Evolutionary conservation across 139 green algal species (phyloP), one percentile per base, ranked within the genome.

Genomic region (Chlamydomonas sphaeroides): DNA sequence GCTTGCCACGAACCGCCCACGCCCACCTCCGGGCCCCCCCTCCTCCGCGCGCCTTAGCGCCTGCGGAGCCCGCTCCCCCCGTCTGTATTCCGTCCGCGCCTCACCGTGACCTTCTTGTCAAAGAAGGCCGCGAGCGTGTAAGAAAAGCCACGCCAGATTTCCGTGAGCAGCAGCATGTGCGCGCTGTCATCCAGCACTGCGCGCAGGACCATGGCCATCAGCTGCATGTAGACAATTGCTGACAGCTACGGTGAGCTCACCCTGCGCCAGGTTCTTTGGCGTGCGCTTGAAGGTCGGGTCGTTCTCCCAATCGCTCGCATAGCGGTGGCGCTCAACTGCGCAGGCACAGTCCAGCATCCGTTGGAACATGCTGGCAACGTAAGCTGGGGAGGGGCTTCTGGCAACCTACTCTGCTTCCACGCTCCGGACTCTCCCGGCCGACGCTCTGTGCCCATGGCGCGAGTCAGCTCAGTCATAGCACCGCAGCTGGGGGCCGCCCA

Each of bases 41-140:
- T n/a, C n/a, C n/a, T n/a, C n/a, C n/a, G n/a, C n/a, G n/a, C n/a
- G n/a, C n/a, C n/a, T n/a, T n/a, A n/a, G n/a, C n/a, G n/a, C n/a
- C n/a, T n/a, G n/a, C n/a, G n/a, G n/a, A n/a, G n/a, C n/a, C n/a
- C n/a, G n/a, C n/a, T n/a, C n/a, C n/a, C n/a, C n/a, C n/a, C n/a
- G n/a, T n/a, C n/a, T n/a, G n/a, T n/a, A n/a, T n/a, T n/a, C n/a
- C n/a, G n/a, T n/a, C n/a, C n/a, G 53, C 53, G 28, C 48, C 92
- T 87, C 57, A 97, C 94, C 79, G 97, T 99, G 80, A 98, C 95
- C 81, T 98, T 98, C 20, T 89, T 93, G 67, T 98, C 96, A 45
- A 98, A 99, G 90, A 99, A 99, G 57, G 95, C 95, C 81, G 98
- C 98, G 57, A 99, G 85, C 15, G 95, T 96, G 59, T 98, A 89